Evolutionary conservation across 345 rosid genomes (phyloP).

Genomic region (Ceriops zippeliana): DNA sequence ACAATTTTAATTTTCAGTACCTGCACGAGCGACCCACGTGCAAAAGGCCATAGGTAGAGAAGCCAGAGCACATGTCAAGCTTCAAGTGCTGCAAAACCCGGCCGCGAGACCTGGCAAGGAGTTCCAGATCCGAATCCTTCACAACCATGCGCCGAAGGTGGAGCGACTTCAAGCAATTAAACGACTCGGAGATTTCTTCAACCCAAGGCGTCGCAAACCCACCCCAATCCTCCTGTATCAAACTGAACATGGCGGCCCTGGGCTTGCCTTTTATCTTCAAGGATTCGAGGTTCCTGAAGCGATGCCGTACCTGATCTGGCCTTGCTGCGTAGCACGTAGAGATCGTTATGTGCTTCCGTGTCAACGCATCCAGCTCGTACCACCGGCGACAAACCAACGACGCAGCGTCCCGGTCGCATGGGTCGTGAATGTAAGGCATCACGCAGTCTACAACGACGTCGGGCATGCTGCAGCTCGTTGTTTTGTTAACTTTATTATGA

Average conservation of each 20-base stretch:
- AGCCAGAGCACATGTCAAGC: slow-evolving; percentile 89
- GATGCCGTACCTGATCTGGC: slow-evolving; percentile 57
- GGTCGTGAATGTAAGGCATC: slow-evolving; percentile 65
- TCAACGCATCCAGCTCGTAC: slow-evolving; percentile 69
- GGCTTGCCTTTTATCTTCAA: slow-evolving; percentile 85
- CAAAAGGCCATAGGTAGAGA: slow-evolving; percentile 77
- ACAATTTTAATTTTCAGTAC: slow-evolving; percentile 27
- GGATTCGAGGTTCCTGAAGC: slow-evolving; percentile 69
- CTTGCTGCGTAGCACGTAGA: slow-evolving; percentile 74
- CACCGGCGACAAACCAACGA: slow-evolving; percentile 75
- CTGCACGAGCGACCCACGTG: slow-evolving; percentile 69
- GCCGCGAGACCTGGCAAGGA: slow-evolving; percentile 45
- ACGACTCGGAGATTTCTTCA: slow-evolving; percentile 40
- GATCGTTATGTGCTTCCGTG: slow-evolving; percentile 80
- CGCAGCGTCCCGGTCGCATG: slow-evolving; percentile 69
- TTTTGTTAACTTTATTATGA: slow-evolving; percentile 24
- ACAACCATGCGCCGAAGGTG: slow-evolving; percentile 90
- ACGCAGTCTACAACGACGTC: slow-evolving; percentile 60
- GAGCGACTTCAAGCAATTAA: slow-evolving; percentile 56
- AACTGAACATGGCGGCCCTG: slow-evolving; percentile 87
- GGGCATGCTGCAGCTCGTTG: slow-evolving; percentile 20
- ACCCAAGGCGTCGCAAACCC: slow-evolving; percentile 81
- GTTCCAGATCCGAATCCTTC: slow-evolving; percentile 67
- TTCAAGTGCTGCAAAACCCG: slow-evolving; percentile 50
- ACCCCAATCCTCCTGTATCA: slow-evolving; percentile 96